These are phyloP conservation scores for Monilinia polystroma DNA, from an alignment of 2,329 filamentous ascomycete genomes.

Conservation along the genomic window DNA sequence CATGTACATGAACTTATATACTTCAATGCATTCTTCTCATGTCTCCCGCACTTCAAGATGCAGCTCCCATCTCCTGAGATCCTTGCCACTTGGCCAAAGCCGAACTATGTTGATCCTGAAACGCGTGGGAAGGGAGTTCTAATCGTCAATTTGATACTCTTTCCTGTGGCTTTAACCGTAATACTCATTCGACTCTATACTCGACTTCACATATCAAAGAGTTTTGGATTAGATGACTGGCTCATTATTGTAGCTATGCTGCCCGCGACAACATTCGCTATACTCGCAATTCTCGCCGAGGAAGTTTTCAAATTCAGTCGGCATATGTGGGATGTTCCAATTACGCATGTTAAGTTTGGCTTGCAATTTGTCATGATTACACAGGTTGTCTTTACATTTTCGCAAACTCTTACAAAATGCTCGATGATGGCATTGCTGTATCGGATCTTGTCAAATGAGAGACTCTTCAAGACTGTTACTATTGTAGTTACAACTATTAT, in stretches of 20 bases:
- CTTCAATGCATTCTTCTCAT: background rate
- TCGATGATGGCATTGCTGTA: conserved; percentile 40
- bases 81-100: conserved; percentile 38
- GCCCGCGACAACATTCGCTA: conserved; percentile 42
- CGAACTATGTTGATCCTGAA: conserved; percentile 49
- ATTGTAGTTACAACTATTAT: conserved; percentile 40
- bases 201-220: conserved; percentile 47
- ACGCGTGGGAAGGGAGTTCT: conserved; percentile 46
- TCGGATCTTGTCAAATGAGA: conserved; percentile 42
- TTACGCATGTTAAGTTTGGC: conserved; percentile 35
- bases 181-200: conserved; percentile 49
- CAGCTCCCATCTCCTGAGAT: conserved; percentile 18
- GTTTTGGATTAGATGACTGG: conserved; percentile 48
- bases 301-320: conserved; percentile 42
- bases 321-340: conserved; percentile 45
- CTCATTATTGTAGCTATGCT: conserved; percentile 41
- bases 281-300: conserved; percentile 40
- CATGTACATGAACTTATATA: conserved; percentile 2
- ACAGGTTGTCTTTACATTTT: conserved; percentile 42
- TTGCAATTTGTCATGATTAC: conserved; percentile 42
- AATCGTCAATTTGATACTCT: conserved; percentile 45
- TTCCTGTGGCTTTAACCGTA: conserved; percentile 43
- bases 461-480: conserved; percentile 37
- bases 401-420: conserved; percentile 42
- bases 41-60: background rate